These are phyloP conservation scores for Amorphotheca resinae DNA, from an alignment of 495 filamentous ascomycete genomes.

Conservation along the genomic window DNA sequence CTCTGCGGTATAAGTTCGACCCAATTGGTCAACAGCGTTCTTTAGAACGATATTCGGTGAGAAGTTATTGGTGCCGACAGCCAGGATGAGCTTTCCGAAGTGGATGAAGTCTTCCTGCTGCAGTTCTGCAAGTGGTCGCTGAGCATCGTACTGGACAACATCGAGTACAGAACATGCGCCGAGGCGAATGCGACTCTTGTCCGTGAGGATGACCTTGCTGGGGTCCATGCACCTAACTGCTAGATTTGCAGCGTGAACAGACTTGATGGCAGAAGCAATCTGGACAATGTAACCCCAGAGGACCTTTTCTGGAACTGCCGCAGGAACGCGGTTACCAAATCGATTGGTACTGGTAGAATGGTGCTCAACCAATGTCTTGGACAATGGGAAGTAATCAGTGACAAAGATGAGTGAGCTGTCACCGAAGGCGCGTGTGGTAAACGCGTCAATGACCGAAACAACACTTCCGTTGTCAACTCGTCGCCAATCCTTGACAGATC, in stretches of 20 bases:
- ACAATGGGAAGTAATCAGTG: constrained; percentile 81
- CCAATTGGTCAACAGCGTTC: constrained; percentile 58
- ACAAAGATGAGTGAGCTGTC: constrained; percentile 93
- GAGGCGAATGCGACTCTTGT: constrained; percentile 73
- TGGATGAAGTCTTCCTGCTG: constrained; percentile 82
- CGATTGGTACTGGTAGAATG: constrained; percentile 52
- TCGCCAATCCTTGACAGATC: constrained; percentile 82
- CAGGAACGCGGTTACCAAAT: constrained; percentile 31
- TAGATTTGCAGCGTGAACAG: constrained; percentile 68
- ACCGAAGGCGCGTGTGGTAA: constrained; percentile 84
- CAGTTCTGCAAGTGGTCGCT: constrained; percentile 53
- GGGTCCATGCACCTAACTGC: constrained; percentile 74
- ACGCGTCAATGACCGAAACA: constrained; percentile 81
- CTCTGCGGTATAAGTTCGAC: constrained; percentile 55
- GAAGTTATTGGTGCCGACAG: constrained; percentile 55
- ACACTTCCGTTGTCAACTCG: constrained; percentile 70
- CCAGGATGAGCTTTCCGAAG: constrained; percentile 73
- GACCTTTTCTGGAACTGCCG: constrained; percentile 57
- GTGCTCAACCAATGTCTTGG: constrained; percentile 80
- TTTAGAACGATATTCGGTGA: constrained; percentile 27
- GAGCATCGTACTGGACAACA: constrained; percentile 64
- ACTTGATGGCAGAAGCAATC: constrained; percentile 75
- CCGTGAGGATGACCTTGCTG: constrained; percentile 76
- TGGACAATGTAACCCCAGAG: constrained; percentile 92
- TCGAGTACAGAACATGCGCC: constrained; percentile 80